Evolutionary conservation across 345 rosid species (phyloP), one percentile per base, ranked within the genome.

Genomic region (Nasturtium officinale): DNA sequence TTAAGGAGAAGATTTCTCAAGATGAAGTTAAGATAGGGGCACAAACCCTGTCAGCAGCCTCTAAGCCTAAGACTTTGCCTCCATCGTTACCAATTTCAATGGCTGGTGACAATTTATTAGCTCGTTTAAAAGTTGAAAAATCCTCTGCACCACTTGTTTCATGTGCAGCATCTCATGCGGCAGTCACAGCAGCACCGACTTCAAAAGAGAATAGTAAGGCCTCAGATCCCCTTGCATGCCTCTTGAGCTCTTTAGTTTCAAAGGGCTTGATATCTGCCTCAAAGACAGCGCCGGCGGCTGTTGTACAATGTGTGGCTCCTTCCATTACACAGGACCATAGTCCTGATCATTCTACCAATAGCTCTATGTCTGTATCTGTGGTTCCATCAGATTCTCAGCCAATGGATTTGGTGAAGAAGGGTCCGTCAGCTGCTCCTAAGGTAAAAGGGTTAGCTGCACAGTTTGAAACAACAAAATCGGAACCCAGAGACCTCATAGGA

Each of bases 241-340:
- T 95, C 77, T 82, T 95, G 83, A 87, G 92, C 87, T 81, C 98
- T n/a, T 85, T 95, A 72, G 92, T 89, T 77, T 85, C 96, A 15
- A 91, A 89, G 84, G 98, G 99, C 67, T 73, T 91, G 83, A 94
- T 95, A 81, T 87, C 93, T 69, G 85, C 91, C 64, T 84, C 93
- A 17, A 88, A 87, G 80, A 67, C 79, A 0, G 87, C 83, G 65
- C 67, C 83, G 35, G 26, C 84, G 54, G 77, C 91, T 13, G 70
- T 59, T 5, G 37, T 33, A 5, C 72, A 81, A 30, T 30, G 73
- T 25, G 80, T 82, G 71, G 47, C 72, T 43, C 79, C 82, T 68
- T 62, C 56, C 62, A 61, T 18, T 62, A 61, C 67, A 67, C 78
- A 77, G 75, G 83, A 81, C 21, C 77, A 72, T 66, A 82, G 82